These are phyloP conservation scores for Teunomyces gatunensis DNA, from an alignment of 805 yeast species.

Conservation along the genomic window DNA sequence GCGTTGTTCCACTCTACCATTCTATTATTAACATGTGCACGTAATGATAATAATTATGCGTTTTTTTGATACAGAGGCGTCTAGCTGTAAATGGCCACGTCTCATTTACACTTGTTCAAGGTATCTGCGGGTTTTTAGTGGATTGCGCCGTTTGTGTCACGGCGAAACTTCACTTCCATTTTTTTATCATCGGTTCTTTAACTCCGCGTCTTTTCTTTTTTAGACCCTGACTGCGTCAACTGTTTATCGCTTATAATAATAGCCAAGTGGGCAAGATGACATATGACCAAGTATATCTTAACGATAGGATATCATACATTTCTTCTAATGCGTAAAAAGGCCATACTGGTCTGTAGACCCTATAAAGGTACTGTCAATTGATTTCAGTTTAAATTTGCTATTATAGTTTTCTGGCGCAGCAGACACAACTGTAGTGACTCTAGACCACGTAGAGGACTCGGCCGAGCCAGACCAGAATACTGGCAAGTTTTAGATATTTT, in stretches of 20 bases:
- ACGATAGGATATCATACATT: no score
- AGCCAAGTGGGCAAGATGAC: neutral
- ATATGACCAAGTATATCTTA: neutral
- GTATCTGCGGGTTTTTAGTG: neutral
- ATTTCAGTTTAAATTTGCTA: no score
- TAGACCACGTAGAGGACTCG: no score
- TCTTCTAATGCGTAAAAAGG: no score
- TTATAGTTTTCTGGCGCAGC: no score
- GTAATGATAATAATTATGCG: neutral
- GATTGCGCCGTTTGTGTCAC: neutral
- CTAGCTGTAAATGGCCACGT: neutral
- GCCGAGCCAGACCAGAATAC: no score
- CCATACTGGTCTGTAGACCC: no score
- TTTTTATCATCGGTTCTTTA: neutral
- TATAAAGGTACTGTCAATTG: no score
- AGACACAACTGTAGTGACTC: no score
- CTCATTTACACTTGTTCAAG: no score
- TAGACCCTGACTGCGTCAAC: neutral
- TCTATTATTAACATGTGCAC: neutral
- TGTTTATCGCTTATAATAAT: neutral
- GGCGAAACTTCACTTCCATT: neutral
- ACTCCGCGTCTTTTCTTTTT: neutral
- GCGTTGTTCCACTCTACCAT: slow-evolving; percentile 7
- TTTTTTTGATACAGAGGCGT: neutral
- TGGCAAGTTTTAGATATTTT: no score